Percentiles rank a stretch among this genome's conserved stretches.
Evolutionary conservation across 177 flowering plant genomes (phyloP).

Genomic region (Telopea speciosissima): DNA sequence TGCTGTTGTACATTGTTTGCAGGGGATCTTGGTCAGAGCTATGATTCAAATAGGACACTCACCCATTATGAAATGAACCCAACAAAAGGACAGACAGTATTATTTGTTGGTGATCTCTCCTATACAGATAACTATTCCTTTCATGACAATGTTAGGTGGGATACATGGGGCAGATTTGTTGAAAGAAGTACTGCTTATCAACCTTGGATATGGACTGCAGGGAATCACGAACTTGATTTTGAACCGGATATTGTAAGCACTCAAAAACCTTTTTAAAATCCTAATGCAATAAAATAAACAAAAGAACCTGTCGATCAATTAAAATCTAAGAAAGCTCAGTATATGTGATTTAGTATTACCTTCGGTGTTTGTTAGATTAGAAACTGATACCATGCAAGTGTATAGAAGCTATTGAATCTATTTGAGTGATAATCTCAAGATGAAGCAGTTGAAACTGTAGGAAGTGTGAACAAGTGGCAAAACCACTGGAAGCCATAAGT

Average conservation of each 20-base stretch:
- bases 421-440: too few relatives aligned
- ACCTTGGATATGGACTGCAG: slow-evolving; percentile 87
- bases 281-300: too few relatives aligned
- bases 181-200: slow-evolving; percentile 77
- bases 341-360: too few relatives aligned
- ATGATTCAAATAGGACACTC: slow-evolving; percentile 62
- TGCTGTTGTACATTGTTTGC: slow-evolving; percentile 10
- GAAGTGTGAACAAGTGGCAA: too few relatives aligned
- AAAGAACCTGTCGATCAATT: too few relatives aligned
- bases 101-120: slow-evolving; percentile 76
- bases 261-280: neutral
- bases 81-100: slow-evolving; percentile 48
- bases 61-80: slow-evolving; percentile 61
- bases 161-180: slow-evolving; percentile 71
- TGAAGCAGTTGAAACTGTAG: too few relatives aligned
- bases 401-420: too few relatives aligned
- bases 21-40: slow-evolving; percentile 88
- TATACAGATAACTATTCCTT: slow-evolving; percentile 64
- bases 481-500: too few relatives aligned
- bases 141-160: slow-evolving; percentile 72
- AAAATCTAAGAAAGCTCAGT: too few relatives aligned
- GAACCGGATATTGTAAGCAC: slow-evolving; percentile 49
- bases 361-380: too few relatives aligned
- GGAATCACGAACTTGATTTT: slow-evolving; percentile 77
- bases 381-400: too few relatives aligned